Evolutionary conservation across 805 yeast genomes (phyloP), one percentile per base, ranked within the genome.

Genomic region (Debaryomyces tyrocola): DNA sequence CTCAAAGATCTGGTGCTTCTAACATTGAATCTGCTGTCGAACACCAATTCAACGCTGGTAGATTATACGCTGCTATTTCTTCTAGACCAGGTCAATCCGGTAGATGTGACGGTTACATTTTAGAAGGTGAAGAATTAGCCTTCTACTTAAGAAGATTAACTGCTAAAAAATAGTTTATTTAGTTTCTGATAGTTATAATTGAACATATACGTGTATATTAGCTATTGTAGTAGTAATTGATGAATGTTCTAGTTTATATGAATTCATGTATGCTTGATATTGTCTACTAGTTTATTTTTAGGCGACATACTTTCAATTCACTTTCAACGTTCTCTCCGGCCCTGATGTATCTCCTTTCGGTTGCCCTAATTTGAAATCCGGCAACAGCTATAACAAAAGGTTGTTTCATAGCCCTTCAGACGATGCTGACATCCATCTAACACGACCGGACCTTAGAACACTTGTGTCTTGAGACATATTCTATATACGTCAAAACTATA

Each of bases 81-180:
- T 94, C 99, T 51, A 90, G 99, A 85, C 99, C 99, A 77, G 99
- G 99, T 79, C 99, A 94, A 85, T 87, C 96, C 63, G 99, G 99
- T 80, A 95, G 99, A 84, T 86, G 90, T 82, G 99, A 94, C 78
- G 99, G 99, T 81, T 94, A 94, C 95, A 87, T 94, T 81, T 88
- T 94, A 77, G 99, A 94, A 85, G 99, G 99, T 82, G 99, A 94
- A 78, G 99, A 94, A 83, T 90, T 94, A 79, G 98, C 98, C 77
- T 94, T 94, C 96, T 94, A 94, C 96, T 86, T 94, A 78, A 90
- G 96, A 87, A 92, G 96, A 90, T 84, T 94, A 80, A 85, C 96
- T 78, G 95, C 97, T 76, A 92, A 94, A 91, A 94, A 92, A 87
- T 92, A 90, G 85, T 47, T 51, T 21, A 36, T 41, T 45, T 34